phyloP scores from a whole-genome alignment of 371 early-diverging fungal species.

The Mortierella sp. region DNA sequence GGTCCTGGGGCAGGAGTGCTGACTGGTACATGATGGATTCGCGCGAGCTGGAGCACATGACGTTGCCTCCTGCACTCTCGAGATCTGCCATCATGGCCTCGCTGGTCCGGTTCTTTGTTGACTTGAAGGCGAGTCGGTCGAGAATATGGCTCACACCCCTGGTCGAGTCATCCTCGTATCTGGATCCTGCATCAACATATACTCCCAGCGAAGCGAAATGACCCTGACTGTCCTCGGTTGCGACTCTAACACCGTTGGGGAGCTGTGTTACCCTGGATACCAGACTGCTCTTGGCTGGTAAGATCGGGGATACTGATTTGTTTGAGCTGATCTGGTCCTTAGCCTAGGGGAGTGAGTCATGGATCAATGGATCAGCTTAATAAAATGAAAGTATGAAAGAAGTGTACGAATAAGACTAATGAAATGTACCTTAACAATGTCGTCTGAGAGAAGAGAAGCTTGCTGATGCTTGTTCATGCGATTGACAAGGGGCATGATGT shows the following conservation, averaged over 20 bases:
- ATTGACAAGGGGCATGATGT: conserved; percentile 30
- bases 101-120: conserved; percentile 72
- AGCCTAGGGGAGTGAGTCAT: conserved; percentile 2
- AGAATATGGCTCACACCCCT: conserved; percentile 86
- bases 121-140: conserved; percentile 94
- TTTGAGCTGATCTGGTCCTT: conserved; percentile 20
- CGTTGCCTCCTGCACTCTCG: conserved; percentile 90
- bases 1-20: conserved; percentile 87
- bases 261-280: conserved; percentile 75
- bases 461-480: conserved; percentile 56
- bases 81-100: conserved; percentile 81
- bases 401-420: background rate
- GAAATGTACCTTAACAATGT: conserved; percentile 28
- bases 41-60: conserved; percentile 90
- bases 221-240: conserved; percentile 83
- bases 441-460: conserved; percentile 42
- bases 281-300: conserved; percentile 8
- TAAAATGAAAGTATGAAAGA: background rate
- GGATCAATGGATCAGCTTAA: background rate
- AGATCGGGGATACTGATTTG: conserved; percentile 3
- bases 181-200: conserved; percentile 90
- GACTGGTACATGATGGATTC: conserved; percentile 96
- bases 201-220: conserved; percentile 92
- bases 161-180: conserved; percentile 81
- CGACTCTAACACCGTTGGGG: conserved; percentile 89